Conservation (phyloP, 179 eudicot species). For the Corrigiola litoralis region DNA sequence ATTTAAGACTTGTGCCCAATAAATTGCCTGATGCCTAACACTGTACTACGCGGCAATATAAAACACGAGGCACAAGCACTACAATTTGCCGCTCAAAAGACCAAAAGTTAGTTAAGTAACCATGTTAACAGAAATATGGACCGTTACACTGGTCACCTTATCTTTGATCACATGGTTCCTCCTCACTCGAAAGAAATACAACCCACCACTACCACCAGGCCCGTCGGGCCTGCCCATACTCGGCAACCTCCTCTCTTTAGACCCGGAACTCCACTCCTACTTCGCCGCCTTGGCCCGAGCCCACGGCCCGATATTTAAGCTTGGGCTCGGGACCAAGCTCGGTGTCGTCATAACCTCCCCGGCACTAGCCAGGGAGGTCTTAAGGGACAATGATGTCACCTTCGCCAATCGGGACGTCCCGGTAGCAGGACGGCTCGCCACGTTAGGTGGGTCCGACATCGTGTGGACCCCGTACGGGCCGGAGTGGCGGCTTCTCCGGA, state of each 20-base stretch:
- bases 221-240: conserved; percentile 58
- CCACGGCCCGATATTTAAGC: conserved; percentile 54
- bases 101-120: too few species aligned
- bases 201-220: conserved; percentile 62
- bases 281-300: conserved; percentile 36
- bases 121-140: conserved; percentile 9
- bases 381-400: conserved; percentile 45
- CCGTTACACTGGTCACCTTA: conserved; percentile 11
- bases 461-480: conserved; percentile 58
- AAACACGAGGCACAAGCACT: too few species aligned
- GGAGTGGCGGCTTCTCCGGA: conserved; percentile 54
- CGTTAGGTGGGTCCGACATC: conserved; percentile 51
- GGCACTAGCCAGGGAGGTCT: conserved; percentile 42
- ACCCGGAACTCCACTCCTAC: conserved; percentile 56
- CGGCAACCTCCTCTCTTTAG: conserved; percentile 61
- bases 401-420: conserved; percentile 73
- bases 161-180: neutral
- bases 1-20: too few species aligned
- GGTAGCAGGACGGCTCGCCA: conserved; percentile 30
- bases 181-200: neutral
- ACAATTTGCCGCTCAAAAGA: too few species aligned
- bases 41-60: too few species aligned
- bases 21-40: too few species aligned
- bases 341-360: conserved; percentile 50
- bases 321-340: conserved; percentile 51